phyloP scores from a whole-genome alignment of 2,329 filamentous ascomycete genomes.

The Colletotrichum echinochloae region DNA sequence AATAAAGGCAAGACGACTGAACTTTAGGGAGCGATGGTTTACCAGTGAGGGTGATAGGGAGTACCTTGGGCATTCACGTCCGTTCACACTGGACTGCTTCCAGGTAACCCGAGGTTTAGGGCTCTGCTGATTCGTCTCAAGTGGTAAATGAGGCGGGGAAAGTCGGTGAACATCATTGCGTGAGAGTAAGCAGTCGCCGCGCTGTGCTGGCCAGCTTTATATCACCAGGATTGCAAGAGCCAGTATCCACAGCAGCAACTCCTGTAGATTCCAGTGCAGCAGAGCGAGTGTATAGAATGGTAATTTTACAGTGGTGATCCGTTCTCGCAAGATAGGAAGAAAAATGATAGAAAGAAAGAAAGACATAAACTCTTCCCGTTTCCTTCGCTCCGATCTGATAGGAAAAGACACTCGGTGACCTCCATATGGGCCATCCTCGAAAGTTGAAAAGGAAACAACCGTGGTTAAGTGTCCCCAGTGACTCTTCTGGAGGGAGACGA shows the following conservation, averaged over 20 bases:
- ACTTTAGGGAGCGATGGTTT: conserved; percentile 4
- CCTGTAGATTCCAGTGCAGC: conserved; percentile 18
- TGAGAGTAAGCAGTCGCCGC: too few species aligned
- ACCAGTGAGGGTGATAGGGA: background rate
- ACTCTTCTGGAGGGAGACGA: background rate
- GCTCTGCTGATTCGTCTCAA: background rate
- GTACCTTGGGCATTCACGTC: conserved; percentile 33
- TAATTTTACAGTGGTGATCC: conserved; percentile 45
- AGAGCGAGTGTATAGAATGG: conserved; percentile 48
- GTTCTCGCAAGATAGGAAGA: background rate
- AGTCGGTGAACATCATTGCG: background rate
- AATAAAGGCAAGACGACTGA: background rate
- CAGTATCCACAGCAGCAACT: conserved; percentile 27
- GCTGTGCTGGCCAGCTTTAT: conserved; percentile 12
- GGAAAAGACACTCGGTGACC: background rate
- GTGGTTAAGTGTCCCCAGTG: background rate
- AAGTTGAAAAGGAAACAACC: background rate
- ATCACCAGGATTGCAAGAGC: background rate
- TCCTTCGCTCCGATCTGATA: background rate
- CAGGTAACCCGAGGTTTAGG: background rate
- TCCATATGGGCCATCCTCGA: background rate
- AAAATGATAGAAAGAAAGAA: background rate
- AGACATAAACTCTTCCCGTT: conserved; percentile 19
- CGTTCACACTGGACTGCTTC: conserved; percentile 19
- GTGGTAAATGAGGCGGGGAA: background rate